These are phyloP conservation scores for Fusarium pseudonygamai DNA, from an alignment of 2,329 filamentous ascomycete genomes.

Conservation along the genomic window DNA sequence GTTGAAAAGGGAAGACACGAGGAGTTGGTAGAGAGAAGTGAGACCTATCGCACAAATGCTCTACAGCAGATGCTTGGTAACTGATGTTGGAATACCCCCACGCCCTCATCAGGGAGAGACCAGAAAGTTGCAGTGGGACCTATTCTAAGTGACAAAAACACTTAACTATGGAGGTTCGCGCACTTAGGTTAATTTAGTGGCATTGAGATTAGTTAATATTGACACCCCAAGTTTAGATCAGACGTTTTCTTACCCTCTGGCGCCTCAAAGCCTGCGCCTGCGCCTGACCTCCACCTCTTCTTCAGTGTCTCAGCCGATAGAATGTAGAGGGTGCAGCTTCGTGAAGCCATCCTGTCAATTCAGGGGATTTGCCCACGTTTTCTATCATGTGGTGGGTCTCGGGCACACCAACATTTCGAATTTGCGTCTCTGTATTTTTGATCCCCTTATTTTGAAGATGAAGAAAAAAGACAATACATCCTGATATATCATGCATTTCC, in stretches of 20 bases:
- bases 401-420: slow-evolving; percentile 3
- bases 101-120: not conserved
- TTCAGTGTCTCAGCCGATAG: slow-evolving; percentile 24
- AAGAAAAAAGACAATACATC: not conserved
- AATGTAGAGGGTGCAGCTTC: slow-evolving; percentile 16
- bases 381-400: slow-evolving; percentile 15
- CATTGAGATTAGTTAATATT: not conserved
- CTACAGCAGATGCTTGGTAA: slow-evolving; percentile 58
- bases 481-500: slow-evolving; percentile 38
- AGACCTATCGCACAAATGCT: slow-evolving; percentile 62
- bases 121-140: not conserved
- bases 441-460: not conserved
- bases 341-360: slow-evolving; percentile 31
- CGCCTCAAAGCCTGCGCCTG: slow-evolving; percentile 9
- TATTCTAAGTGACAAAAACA: not conserved
- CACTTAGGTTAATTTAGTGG: not conserved
- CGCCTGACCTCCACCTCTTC: slow-evolving; percentile 22
- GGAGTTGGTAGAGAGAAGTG: slow-evolving; percentile 62
- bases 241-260: not conserved
- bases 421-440: not conserved
- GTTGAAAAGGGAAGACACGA: slow-evolving; percentile 63
- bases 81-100: not conserved
- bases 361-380: slow-evolving; percentile 38
- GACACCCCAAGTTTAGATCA: not conserved
- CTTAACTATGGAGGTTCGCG: no score